Percentiles rank a stretch among this genome's conserved stretches.
Conservation (phyloP, 192 early-diverging fungal species). For the Chytriomyces confervae region DNA sequence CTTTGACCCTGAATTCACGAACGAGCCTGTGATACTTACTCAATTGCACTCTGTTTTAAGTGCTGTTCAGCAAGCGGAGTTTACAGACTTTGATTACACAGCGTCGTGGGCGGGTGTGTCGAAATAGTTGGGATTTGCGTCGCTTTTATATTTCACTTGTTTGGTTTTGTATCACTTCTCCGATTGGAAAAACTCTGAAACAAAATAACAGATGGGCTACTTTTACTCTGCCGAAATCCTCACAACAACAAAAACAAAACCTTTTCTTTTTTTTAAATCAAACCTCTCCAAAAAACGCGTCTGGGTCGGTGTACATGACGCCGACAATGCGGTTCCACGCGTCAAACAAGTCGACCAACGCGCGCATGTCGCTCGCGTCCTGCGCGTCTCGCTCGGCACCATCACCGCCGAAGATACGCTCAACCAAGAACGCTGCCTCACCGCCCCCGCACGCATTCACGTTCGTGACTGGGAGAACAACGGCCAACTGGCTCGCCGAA, state of each 20-base stretch:
- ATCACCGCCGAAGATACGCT: not conserved
- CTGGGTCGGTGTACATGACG: not conserved
- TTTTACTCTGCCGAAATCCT: no score
- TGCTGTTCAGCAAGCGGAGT: constrained; percentile 84
- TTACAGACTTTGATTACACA: constrained; percentile 88
- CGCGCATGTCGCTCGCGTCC: not conserved
- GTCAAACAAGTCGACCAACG: not conserved
- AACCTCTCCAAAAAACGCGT: not conserved
- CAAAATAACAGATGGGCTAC: no score
- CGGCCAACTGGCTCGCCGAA: constrained; percentile 21
- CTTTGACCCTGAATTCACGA: constrained; percentile 97
- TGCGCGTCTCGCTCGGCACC: not conserved
- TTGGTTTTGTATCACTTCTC: no score
- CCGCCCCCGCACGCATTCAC: constrained; percentile 11
- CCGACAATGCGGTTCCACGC: not conserved
- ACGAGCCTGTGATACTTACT: constrained; percentile 86
- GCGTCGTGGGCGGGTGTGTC: constrained; percentile 74
- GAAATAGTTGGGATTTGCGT: no score
- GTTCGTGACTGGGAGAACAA: constrained; percentile 19
- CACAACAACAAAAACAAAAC: no score
- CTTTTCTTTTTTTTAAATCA: not conserved
- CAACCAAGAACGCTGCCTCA: not conserved
- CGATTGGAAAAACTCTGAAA: no score
- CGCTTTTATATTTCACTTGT: no score
- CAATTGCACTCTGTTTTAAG: constrained; percentile 83